Percentiles rank a stretch among this genome's conserved stretches.
Conservation (phyloP, 345 rosid species). For the Euphorbia tirucalli region DNA sequence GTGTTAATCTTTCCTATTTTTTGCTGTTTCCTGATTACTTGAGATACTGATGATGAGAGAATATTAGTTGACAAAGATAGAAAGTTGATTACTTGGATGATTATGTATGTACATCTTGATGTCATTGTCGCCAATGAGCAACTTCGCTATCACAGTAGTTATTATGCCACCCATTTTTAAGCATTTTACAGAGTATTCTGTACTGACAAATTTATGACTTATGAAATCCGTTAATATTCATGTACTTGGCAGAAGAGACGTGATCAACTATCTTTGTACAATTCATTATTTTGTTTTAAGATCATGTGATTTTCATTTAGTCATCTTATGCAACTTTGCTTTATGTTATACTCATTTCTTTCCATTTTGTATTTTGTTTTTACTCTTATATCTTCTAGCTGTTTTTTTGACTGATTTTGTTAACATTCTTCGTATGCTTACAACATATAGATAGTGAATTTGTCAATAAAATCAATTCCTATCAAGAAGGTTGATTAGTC, state of each 20-base stretch:
- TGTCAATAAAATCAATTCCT: not conserved
- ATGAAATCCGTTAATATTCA: not conserved
- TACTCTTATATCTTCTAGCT: not conserved
- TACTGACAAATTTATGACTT: not conserved
- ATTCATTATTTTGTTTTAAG: constrained; percentile 1
- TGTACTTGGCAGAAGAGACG: not conserved
- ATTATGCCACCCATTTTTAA: not conserved
- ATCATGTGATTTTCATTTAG: not conserved
- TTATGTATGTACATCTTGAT: not conserved
- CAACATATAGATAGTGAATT: not conserved
- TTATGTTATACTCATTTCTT: too few relatives aligned
- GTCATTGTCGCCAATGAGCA: not conserved
- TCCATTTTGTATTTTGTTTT: too few relatives aligned
- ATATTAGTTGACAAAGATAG: constrained; percentile 2
- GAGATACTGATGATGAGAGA: not conserved
- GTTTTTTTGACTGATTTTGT: not conserved
- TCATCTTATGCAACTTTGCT: not conserved
- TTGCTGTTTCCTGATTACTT: not conserved
- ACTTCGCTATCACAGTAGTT: not conserved
- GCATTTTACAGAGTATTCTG: not conserved
- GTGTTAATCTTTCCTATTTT: not conserved
- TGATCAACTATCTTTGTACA: not conserved
- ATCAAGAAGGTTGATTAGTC: not conserved
- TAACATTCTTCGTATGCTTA: not conserved
- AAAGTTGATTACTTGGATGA: not conserved